Conservation (phyloP, 1,284 basidiomycete genomes). For the Cystobasidium pallidum region DNA sequence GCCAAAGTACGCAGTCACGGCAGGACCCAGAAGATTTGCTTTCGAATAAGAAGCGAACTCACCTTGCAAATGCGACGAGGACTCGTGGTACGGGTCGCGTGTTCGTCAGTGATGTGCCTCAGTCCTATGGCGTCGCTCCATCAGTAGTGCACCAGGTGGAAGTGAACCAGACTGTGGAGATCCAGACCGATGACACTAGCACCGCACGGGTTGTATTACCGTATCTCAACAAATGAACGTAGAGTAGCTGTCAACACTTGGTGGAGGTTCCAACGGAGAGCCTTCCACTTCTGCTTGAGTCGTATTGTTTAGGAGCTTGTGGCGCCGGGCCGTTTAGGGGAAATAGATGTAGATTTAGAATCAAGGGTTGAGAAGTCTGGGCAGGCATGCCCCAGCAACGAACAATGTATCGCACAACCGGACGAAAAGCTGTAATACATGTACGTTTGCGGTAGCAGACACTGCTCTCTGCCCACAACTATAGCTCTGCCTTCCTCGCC, state of each 20-base stretch:
- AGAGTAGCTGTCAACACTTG: not conserved
- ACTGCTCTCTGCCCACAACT: not conserved
- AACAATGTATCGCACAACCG: conserved; percentile 1
- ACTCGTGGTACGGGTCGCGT: conserved; percentile 1
- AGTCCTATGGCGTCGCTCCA: conserved; percentile 22
- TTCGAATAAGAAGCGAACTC: not conserved
- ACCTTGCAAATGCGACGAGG: not conserved
- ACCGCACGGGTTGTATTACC: not conserved
- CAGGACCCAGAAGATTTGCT: conserved; percentile 13
- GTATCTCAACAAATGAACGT: not conserved
- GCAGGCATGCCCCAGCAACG: not conserved
- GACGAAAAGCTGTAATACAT: not conserved
- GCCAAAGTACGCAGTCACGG: conserved; percentile 24
- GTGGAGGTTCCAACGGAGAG: too few species aligned
- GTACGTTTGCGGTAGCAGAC: not conserved
- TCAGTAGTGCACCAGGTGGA: conserved; percentile 36
- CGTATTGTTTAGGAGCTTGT: not conserved
- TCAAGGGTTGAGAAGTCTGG: not conserved
- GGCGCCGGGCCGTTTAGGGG: not conserved
- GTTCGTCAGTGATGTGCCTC: not conserved
- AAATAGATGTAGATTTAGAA: not conserved
- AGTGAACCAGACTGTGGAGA: conserved; percentile 19
- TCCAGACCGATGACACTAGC: conserved; percentile 17
- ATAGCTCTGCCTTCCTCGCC: too few species aligned
- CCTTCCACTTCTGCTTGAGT: not conserved